Conservation (phyloP, 495 filamentous ascomycete species). For the Mytilinidion resinicola region DNA sequence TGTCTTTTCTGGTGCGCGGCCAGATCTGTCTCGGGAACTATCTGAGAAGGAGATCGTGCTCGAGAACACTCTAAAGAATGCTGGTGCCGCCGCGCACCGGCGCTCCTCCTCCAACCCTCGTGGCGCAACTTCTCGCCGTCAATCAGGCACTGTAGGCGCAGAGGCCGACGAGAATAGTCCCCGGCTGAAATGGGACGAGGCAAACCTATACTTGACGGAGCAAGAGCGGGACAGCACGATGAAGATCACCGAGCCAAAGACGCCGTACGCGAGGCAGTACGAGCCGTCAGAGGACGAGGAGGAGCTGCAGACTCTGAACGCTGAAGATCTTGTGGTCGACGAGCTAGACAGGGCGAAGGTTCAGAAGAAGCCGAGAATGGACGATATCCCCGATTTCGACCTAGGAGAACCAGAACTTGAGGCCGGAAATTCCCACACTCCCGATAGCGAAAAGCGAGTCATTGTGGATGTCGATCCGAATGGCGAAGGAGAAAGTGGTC, state of each 20-base stretch:
- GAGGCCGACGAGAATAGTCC: slow-evolving; percentile 51
- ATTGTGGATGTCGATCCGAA: slow-evolving; percentile 60
- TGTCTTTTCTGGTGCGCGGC: slow-evolving; percentile 27
- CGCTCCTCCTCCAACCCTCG: slow-evolving; percentile 66
- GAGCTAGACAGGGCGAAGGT: slow-evolving; percentile 54
- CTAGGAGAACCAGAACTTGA: slow-evolving; percentile 80
- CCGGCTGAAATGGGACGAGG: slow-evolving; percentile 95
- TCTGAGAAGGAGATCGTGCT: slow-evolving; percentile 82
- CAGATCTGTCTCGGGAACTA: slow-evolving; percentile 39
- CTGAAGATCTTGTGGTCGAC: slow-evolving; percentile 54
- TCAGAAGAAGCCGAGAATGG: slow-evolving; percentile 42
- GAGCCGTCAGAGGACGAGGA: slow-evolving; percentile 80
- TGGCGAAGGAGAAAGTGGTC: slow-evolving; percentile 42
- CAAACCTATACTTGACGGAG: slow-evolving; percentile 90
- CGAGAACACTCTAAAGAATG: slow-evolving; percentile 90
- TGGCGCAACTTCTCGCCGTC: slow-evolving; percentile 61
- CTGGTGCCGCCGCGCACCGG: slow-evolving; percentile 59
- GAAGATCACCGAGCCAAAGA: slow-evolving; percentile 99
- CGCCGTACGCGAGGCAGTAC: slow-evolving; percentile 85
- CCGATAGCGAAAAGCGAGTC: slow-evolving; percentile 62
- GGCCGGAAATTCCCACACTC: slow-evolving; percentile 34
- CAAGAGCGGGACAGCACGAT: slow-evolving; percentile 92
- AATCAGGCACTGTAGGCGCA: slow-evolving; percentile 48
- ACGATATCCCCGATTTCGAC: slow-evolving; percentile 86
- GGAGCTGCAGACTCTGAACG: slow-evolving; percentile 55